phyloP scores from a whole-genome alignment of 352 stramenopile genomes.

The Lagenidium giganteum region DNA sequence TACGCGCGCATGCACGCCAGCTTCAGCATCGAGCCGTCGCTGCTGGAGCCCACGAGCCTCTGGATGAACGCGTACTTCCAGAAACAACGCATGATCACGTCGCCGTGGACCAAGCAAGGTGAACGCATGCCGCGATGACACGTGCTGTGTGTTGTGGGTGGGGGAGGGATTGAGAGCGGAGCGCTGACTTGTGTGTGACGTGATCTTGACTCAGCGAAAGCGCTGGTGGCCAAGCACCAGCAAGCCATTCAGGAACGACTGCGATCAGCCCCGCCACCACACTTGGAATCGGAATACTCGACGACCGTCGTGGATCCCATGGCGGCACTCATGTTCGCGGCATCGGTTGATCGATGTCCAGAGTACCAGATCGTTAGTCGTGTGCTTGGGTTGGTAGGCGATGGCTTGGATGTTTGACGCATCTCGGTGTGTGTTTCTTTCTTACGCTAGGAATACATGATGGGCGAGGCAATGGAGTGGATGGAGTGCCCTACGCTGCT shows the following conservation, averaged over 20 bases:
- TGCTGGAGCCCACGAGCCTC: conserved; percentile 64
- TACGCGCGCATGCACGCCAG: conserved; percentile 52
- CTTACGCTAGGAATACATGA: conserved; percentile 38
- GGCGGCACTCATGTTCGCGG: conserved; percentile 56
- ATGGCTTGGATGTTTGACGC: neutral
- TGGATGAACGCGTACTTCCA: conserved; percentile 85
- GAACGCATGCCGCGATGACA: neutral
- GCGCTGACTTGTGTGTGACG: neutral
- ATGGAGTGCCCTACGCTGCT: conserved; percentile 40
- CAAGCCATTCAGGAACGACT: conserved; percentile 33
- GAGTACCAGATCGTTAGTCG: conserved; percentile 45
- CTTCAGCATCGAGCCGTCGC: conserved; percentile 42
- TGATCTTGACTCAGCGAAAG: conserved; percentile 27
- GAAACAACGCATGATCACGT: conserved; percentile 67
- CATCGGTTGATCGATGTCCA: conserved; percentile 50
- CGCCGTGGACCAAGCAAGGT: conserved; percentile 51
- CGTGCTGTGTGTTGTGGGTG: neutral
- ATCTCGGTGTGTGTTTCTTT: neutral
- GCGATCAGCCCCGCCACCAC: conserved; percentile 22
- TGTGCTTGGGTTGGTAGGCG: too few relatives aligned
- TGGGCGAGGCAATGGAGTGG: conserved; percentile 48
- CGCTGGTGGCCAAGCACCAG: conserved; percentile 45
- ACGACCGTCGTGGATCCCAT: conserved; percentile 51
- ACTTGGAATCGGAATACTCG: conserved; percentile 44
- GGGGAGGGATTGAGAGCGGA: neutral